Percentiles rank a stretch among this genome's conserved stretches.
These are phyloP conservation scores for Aspergillus viridinutans DNA, from an alignment of 2,329 filamentous ascomycete genomes.

Conservation along the genomic window DNA sequence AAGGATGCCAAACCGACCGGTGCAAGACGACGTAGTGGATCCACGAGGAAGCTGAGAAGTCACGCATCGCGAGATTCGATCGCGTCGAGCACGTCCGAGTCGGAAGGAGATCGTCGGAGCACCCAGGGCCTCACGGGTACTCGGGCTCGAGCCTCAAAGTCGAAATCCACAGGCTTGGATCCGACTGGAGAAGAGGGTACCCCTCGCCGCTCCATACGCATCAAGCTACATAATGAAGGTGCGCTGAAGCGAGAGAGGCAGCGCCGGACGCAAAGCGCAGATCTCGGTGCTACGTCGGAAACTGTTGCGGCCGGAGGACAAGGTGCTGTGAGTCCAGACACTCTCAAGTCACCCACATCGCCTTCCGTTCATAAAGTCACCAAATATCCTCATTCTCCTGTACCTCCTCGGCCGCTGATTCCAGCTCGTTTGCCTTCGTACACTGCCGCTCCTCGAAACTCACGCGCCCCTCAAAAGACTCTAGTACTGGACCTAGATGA, in stretches of 20 bases:
- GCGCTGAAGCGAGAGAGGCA: constrained; percentile 64
- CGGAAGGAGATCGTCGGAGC: constrained; percentile 44
- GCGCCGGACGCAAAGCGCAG: constrained; percentile 29
- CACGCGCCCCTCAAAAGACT: constrained; percentile 72
- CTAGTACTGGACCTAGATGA: constrained; percentile 94
- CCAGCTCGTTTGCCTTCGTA: constrained; percentile 88
- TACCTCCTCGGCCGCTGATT: constrained; percentile 83
- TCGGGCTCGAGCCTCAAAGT: constrained; percentile 23
- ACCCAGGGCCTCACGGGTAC: constrained; percentile 18
- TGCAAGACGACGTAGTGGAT: constrained; percentile 26
- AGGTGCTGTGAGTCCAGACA: constrained; percentile 63
- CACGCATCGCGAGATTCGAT: constrained; percentile 40
- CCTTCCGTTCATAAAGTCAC: constrained; percentile 67
- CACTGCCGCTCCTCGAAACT: constrained; percentile 47
- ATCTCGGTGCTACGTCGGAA: constrained; percentile 24
- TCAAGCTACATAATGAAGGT: constrained; percentile 81
- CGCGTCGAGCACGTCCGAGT: constrained; percentile 52
- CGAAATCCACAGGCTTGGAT: constrained; percentile 23
- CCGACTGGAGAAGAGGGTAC: constrained; percentile 56
- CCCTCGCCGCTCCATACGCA: constrained; percentile 78
- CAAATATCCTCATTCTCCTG: constrained; percentile 84
- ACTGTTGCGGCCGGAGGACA: constrained; percentile 21
- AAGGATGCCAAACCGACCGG: constrained; percentile 21
- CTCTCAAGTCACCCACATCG: constrained; percentile 90
- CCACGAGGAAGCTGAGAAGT: constrained; percentile 28